phyloP scores from a whole-genome alignment of 2,329 filamentous ascomycete species.

The Arthrinium puccinioides region DNA sequence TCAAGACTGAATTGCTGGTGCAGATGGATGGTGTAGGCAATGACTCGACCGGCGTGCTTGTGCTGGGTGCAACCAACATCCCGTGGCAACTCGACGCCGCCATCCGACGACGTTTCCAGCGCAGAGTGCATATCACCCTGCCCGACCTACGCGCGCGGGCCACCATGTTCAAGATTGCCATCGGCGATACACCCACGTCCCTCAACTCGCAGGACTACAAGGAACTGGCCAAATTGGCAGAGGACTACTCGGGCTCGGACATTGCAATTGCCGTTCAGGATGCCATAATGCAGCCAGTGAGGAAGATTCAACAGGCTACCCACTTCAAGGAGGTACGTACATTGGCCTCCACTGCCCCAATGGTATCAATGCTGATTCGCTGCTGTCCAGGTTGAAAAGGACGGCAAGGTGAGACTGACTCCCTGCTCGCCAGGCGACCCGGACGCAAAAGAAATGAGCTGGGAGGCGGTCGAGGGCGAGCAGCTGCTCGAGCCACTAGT shows the following conservation, averaged over 20 bases:
- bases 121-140: slow-evolving; percentile 89
- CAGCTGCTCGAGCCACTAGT: slow-evolving; percentile 81
- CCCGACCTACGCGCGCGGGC: slow-evolving; percentile 82
- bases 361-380: neutral
- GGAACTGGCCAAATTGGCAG: slow-evolving; percentile 71
- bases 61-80: slow-evolving; percentile 95
- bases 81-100: slow-evolving; percentile 97
- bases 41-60: slow-evolving; percentile 87
- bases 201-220: slow-evolving; percentile 72
- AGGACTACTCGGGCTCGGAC: slow-evolving; percentile 94
- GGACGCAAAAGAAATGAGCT: slow-evolving; percentile 86
- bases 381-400: slow-evolving; percentile 56
- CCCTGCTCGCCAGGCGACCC: slow-evolving; percentile 90
- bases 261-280: slow-evolving; percentile 94
- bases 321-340: slow-evolving; percentile 83
- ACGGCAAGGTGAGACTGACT: slow-evolving; percentile 63
- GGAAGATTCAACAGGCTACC: slow-evolving; percentile 94
- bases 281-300: slow-evolving; percentile 92
- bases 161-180: slow-evolving; percentile 89
- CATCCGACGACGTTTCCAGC: slow-evolving; percentile 91
- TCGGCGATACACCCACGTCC: slow-evolving; percentile 88
- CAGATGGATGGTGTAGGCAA: slow-evolving; percentile 99
- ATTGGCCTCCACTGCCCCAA: too few species aligned
- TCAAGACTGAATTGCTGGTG: slow-evolving; percentile 96
- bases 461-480: slow-evolving; percentile 80